phyloP scores from a whole-genome alignment of 169 alveolate genomes.

The Eimeria praecox region DNA sequence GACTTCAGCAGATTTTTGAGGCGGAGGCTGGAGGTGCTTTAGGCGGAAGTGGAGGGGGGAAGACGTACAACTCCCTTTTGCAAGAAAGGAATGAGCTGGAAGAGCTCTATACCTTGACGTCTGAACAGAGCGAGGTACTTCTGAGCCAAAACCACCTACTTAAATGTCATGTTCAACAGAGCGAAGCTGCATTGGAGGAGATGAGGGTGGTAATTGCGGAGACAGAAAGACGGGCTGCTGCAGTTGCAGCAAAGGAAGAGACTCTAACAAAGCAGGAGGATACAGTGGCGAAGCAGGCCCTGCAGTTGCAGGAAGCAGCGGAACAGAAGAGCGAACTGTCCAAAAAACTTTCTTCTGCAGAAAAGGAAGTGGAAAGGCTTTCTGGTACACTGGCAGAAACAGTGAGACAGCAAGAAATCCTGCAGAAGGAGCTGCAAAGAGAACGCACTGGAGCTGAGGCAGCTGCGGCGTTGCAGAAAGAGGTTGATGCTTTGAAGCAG shows the following conservation, averaged over 20 bases:
- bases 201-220: slow-evolving; percentile 61
- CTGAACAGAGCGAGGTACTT: slow-evolving; percentile 81
- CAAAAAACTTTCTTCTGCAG: slow-evolving; percentile 39
- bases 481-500: slow-evolving; percentile 11
- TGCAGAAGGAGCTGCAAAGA: slow-evolving; percentile 38
- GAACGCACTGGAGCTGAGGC: slow-evolving; percentile 56
- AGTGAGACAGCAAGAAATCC: slow-evolving; percentile 24
- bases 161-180: slow-evolving; percentile 77
- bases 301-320: slow-evolving; percentile 37
- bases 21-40: slow-evolving; percentile 44
- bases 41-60: slow-evolving; percentile 18
- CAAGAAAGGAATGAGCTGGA: slow-evolving; percentile 80
- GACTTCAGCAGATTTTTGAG: slow-evolving; percentile 74
- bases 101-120: slow-evolving; percentile 71
- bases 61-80: background rate
- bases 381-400: slow-evolving; percentile 24
- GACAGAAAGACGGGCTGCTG: slow-evolving; percentile 74
- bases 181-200: slow-evolving; percentile 60
- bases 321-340: slow-evolving; percentile 20
- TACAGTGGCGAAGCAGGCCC: slow-evolving; percentile 1
- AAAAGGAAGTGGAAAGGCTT: slow-evolving; percentile 51
- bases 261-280: slow-evolving; percentile 27
- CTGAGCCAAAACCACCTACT: slow-evolving; percentile 74
- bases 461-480: slow-evolving; percentile 74
- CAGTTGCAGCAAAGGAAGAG: slow-evolving; percentile 51